Base-by-base conservation (phyloP, 1,284 basidiomycete genomes). In the Ustilago crameri region DNA sequence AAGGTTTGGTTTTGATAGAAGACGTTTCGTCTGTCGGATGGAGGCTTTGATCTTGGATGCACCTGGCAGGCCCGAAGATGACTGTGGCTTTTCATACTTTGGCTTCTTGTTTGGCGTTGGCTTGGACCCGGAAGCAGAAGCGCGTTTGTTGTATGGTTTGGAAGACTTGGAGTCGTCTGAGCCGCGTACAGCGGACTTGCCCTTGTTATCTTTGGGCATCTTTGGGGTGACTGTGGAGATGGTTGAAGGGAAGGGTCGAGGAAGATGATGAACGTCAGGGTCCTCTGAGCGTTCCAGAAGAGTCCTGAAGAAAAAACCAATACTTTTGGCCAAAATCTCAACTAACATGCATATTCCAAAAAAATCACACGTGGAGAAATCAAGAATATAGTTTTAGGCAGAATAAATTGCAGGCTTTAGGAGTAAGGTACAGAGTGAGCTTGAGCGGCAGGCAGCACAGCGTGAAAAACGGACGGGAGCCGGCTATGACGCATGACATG, bases 11-110 rank as follows among this genome's bases (percentile, higher is more conserved):
- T 71, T 74, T 32, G 70, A 55, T 17, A 78, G 65, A 24, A 78
- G 56, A 18, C 75, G 66, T 51, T 74, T 73, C 17, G 75, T 76
- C 50, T 78, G 75, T 34, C 75, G 61, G 26, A 78, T 67, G 15
- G 69, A 62, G 0, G 66, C 45, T 47, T 78, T 78, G 66, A 76
- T 66, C 45, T 78, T 75, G 43, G 55, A 60, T 38, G 62, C 66
- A 0, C 71, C 71, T 5, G 60, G 71, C 1, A 66, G 40, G 15
- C 61, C 58, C 3, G 49, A 43, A 17, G 58, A 56, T 15, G 51
- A 34, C 27, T 26, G 24, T 5, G 61, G 34, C 20, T 64, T 62
- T 35, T 72, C 63, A 43, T 54, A 60, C 30, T 44, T 49, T 17
- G 46, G 46, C 24, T 62, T 65, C 51, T 71, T 71, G 46, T 35